Evolutionary conservation across 2,329 filamentous ascomycete species (phyloP).

Genomic region (Thielaviopsis musarum): DNA sequence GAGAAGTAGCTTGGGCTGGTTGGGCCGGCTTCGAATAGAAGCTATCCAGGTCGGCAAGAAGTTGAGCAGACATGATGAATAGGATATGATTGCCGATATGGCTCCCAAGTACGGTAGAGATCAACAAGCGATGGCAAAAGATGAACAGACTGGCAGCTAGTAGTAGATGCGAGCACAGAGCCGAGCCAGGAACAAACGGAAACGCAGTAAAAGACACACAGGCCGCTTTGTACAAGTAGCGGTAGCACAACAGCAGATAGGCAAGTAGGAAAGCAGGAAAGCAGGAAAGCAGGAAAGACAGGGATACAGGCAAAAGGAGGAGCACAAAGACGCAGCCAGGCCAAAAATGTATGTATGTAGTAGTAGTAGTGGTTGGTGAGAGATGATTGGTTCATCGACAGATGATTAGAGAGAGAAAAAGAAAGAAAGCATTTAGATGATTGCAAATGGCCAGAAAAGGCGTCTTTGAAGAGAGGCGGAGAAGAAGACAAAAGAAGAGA

Average conservation of each 20-base stretch:
- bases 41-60: slow-evolving; percentile 45
- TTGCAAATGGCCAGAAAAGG: background rate
- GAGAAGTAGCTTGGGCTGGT: slow-evolving; percentile 11
- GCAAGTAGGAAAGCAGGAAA: no score
- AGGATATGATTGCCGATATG: background rate
- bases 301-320: no score
- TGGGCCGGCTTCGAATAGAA: slow-evolving; percentile 23
- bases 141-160: background rate
- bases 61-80: slow-evolving; percentile 42
- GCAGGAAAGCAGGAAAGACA: no score
- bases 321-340: no score
- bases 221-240: no score
- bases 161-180: background rate
- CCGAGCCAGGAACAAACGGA: background rate
- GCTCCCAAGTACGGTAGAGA: background rate
- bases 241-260: no score
- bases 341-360: no score
- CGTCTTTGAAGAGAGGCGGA: background rate
- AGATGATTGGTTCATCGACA: no score
- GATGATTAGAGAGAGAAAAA: background rate
- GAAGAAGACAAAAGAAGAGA: background rate
- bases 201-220: no score
- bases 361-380: no score
- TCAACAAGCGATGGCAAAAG: background rate
- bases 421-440: background rate